Evolutionary conservation across 2,329 filamentous ascomycete genomes (phyloP).

Genomic region (Aspergillus sp.): DNA sequence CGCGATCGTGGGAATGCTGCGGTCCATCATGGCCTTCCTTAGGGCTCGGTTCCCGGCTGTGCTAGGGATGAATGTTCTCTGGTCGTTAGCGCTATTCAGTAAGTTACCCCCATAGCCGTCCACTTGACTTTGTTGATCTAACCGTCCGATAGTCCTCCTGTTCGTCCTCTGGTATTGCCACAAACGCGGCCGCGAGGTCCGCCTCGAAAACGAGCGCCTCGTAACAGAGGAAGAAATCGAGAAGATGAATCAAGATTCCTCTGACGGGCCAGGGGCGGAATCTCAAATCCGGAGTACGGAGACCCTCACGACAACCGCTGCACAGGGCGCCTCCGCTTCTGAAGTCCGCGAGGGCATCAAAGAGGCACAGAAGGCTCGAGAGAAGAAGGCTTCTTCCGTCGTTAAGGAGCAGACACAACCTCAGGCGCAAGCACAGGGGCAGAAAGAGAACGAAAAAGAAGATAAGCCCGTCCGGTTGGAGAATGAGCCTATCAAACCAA

Average conservation of each 20-base stretch:
- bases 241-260: slow-evolving; percentile 38
- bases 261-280: slow-evolving; percentile 29
- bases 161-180: slow-evolving; percentile 98
- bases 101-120: slow-evolving; percentile 41
- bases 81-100: slow-evolving; percentile 87
- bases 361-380: slow-evolving; percentile 37
- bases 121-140: neutral
- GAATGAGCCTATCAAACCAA: slow-evolving; percentile 20
- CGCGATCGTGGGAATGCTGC: slow-evolving; percentile 79
- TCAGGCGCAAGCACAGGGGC: neutral
- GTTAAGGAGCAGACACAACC: slow-evolving; percentile 3
- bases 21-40: slow-evolving; percentile 86
- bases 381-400: slow-evolving; percentile 22
- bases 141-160: slow-evolving; percentile 65
- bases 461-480: slow-evolving; percentile 2
- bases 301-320: slow-evolving; percentile 42
- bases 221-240: slow-evolving; percentile 47
- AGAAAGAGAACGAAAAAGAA: slow-evolving; percentile 10
- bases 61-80: slow-evolving; percentile 85
- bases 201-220: slow-evolving; percentile 65
- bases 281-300: slow-evolving; percentile 34
- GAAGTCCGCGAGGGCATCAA: slow-evolving; percentile 42
- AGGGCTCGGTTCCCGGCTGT: slow-evolving; percentile 87
- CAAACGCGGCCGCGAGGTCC: slow-evolving; percentile 84
- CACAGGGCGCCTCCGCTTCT: slow-evolving; percentile 39